Evolutionary conservation across 352 stramenopile genomes (phyloP), one percentile per base, ranked within the genome.

Genomic region (Globisporangium emineosum): DNA sequence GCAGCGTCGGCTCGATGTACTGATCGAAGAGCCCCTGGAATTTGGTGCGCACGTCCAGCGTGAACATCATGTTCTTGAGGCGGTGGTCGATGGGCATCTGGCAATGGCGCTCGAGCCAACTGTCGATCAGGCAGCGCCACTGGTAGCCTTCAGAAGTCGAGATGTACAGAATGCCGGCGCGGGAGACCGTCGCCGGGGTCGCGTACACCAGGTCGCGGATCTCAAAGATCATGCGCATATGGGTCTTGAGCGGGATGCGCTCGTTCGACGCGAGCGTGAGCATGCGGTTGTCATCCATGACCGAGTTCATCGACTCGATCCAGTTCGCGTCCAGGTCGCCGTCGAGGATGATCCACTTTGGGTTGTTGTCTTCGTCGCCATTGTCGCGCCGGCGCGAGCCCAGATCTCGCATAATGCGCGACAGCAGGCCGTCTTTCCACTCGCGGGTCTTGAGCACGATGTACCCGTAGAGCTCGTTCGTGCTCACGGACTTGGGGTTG

Each of bases 151-250:
- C 91, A 0, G 95, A 96, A 0, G 93, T 98, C 15, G 89, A 98
- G 58, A 99, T 98, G 71, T 98, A 98, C 42, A 99, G 62, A 51
- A 99, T 99, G 55, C 94, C 96, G 25, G 96, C 96, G 17, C 96
- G 92, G 21, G 88, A 98, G 9, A 98, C 96, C 0, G 96, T 99
- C 10, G 96, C 94, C 3, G 96, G 96, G 23, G 96, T 98, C 19
- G 96, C 96, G 63, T 98, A 98, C 58, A 97, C 88, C 19, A 99
- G 80, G 77, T 98, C 93, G 27, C 93, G 85, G 67, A 99, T 98
- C 75, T 99, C 96, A 68, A 99, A 99, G 65, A 99, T 97, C 89
- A 99, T 97, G 47, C 91, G 78, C 95, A 99, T 99, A 74, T 98
- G 90, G 21, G 90, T 78, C 69, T 98, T 98, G 15, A 99, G 78